Percentiles rank a stretch among this genome's conserved stretches.
Evolutionary conservation across 2,329 filamentous ascomycete species (phyloP).

Genomic region (Fusarium sp.): DNA sequence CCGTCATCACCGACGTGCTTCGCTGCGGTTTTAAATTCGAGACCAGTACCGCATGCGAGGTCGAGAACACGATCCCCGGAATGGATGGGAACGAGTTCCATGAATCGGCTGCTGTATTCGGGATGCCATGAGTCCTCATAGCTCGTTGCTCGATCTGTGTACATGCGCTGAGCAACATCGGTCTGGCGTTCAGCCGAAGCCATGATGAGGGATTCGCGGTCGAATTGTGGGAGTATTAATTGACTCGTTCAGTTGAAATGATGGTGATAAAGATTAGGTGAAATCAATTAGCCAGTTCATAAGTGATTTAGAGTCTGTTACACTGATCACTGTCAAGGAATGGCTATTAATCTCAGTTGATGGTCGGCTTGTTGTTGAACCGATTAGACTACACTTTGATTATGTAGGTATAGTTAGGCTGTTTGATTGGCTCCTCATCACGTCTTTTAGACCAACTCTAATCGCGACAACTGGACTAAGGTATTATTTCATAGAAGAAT

Average conservation of each 20-base stretch:
- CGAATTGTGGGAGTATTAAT: not conserved
- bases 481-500: not conserved
- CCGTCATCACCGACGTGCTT: conserved; percentile 42
- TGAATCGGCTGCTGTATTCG: conserved; percentile 46
- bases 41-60: conserved; percentile 51
- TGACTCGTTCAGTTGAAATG: not conserved
- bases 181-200: conserved; percentile 11
- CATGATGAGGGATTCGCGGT: conserved; percentile 1
- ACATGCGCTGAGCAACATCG: conserved; percentile 45
- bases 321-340: not conserved
- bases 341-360: not conserved
- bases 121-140: conserved; percentile 52
- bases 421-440: conserved; percentile 7
- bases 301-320: not conserved
- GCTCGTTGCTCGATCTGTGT: conserved; percentile 44
- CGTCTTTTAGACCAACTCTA: not conserved
- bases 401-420: not conserved
- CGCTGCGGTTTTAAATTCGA: conserved; percentile 47
- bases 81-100: conserved; percentile 39
- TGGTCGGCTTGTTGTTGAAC: not conserved
- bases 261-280: not conserved
- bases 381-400: not conserved
- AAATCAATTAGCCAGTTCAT: not conserved
- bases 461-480: not conserved
- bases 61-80: conserved; percentile 45